Conservation (phyloP, 2,329 filamentous ascomycete species). For the Achaetomium macrosporum region DNA sequence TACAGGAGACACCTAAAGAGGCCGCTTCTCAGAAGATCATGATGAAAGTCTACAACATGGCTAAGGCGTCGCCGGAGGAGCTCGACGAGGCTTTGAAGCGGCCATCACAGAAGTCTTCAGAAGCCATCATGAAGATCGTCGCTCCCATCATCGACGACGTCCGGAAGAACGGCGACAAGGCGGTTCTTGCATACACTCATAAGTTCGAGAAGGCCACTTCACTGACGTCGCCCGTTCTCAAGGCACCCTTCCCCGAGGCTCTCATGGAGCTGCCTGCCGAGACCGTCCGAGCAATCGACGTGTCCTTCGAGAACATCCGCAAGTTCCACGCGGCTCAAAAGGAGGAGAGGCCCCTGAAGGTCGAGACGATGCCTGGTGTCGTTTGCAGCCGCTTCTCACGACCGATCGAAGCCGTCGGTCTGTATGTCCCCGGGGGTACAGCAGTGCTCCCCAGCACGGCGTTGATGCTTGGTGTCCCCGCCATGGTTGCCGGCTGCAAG, state of each 20-base stretch:
- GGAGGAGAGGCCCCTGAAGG: slow-evolving; percentile 71
- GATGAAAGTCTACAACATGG: slow-evolving; percentile 74
- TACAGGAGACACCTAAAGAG: slow-evolving; percentile 36
- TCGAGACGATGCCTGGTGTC: slow-evolving; percentile 98
- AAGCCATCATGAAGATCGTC: slow-evolving; percentile 86
- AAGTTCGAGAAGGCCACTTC: slow-evolving; percentile 97
- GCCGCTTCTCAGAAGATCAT: slow-evolving; percentile 52
- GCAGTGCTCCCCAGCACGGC: slow-evolving; percentile 96
- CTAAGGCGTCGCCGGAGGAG: slow-evolving; percentile 55
- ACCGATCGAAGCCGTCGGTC: slow-evolving; percentile 90
- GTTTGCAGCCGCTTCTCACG: slow-evolving; percentile 88
- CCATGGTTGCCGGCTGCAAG: slow-evolving; percentile 94
- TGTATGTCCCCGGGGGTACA: slow-evolving; percentile 93
- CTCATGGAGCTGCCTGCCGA: slow-evolving; percentile 82
- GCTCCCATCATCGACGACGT: slow-evolving; percentile 88
- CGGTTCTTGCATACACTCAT: slow-evolving; percentile 87
- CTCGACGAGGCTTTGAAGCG: slow-evolving; percentile 74
- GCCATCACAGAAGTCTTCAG: slow-evolving; percentile 91
- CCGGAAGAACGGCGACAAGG: slow-evolving; percentile 75
- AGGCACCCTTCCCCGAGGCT: slow-evolving; percentile 77
- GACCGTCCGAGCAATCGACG: slow-evolving; percentile 86
- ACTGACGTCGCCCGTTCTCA: slow-evolving; percentile 80
- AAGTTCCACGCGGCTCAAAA: slow-evolving; percentile 91
- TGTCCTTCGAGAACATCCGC: slow-evolving; percentile 88
- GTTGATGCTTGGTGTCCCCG: slow-evolving; percentile 95